phyloP scores from a whole-genome alignment of 2,329 filamentous ascomycete species.

The Chalaropsis ovoidea region DNA sequence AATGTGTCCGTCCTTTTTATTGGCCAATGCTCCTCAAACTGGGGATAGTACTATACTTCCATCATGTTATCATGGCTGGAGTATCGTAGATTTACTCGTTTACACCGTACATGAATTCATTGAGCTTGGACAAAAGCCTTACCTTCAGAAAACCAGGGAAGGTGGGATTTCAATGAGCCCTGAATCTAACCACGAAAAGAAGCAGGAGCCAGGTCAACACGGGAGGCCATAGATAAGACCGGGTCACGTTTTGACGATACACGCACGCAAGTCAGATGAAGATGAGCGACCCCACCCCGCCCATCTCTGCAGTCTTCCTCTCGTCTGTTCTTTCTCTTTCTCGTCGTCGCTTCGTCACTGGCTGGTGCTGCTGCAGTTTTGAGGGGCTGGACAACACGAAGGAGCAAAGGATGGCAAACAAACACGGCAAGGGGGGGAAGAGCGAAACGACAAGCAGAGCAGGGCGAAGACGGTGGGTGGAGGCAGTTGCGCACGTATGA shows the following conservation, averaged over 20 bases:
- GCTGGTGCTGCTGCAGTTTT: not conserved
- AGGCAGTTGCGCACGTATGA: not conserved
- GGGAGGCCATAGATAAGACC: not conserved
- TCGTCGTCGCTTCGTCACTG: not conserved
- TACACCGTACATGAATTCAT: too few species aligned
- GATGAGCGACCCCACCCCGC: not conserved
- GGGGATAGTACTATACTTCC: too few species aligned
- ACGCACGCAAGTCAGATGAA: not conserved
- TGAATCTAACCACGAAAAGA: not conserved
- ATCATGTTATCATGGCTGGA: too few species aligned
- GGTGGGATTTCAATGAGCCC: constrained; percentile 1
- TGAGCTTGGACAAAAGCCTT: too few species aligned
- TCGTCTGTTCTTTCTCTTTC: constrained; percentile 14
- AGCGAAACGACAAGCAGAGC: not conserved
- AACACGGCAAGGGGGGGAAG: not conserved
- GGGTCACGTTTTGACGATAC: not conserved
- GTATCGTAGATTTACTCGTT: too few species aligned
- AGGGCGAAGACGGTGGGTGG: not conserved
- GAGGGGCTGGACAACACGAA: constrained; percentile 8
- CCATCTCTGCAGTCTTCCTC: not conserved
- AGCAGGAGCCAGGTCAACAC: not conserved
- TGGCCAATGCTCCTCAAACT: not conserved
- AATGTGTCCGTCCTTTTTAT: not conserved
- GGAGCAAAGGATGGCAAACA: constrained; percentile 5
- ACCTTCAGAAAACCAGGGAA: not conserved